Percentiles rank a stretch among this genome's conserved stretches.
Evolutionary conservation across 208 protist species (phyloP).

Genomic region (Acanthamoeba culbertsoni): DNA sequence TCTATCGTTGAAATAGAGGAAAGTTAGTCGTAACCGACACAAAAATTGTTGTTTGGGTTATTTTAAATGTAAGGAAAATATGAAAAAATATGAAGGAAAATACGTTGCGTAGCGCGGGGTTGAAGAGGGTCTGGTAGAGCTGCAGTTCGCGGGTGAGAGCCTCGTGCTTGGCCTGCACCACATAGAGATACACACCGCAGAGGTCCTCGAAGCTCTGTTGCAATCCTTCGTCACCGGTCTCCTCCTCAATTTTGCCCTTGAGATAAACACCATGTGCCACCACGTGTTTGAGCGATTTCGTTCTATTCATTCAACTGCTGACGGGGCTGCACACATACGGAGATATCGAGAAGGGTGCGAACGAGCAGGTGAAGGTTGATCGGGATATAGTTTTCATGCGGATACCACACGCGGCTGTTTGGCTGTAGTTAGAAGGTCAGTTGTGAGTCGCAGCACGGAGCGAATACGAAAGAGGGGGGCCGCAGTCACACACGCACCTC

Average conservation of each 20-base stretch:
- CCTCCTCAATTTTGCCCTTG: not conserved
- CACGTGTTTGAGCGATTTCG: not conserved
- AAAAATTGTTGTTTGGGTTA: too few relatives aligned
- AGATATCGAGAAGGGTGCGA: not conserved
- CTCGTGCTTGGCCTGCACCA: constrained; percentile 34
- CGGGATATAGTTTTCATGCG: constrained; percentile 9
- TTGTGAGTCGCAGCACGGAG: not conserved
- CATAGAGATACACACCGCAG: not conserved
- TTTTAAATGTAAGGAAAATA: not conserved
- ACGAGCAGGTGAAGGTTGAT: constrained; percentile 17
- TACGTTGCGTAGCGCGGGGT: not conserved
- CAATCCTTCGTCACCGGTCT: not conserved
- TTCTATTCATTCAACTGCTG: not conserved
- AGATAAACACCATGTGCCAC: not conserved
- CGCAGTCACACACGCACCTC: not conserved
- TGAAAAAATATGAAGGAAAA: too few relatives aligned
- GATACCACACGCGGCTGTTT: constrained; percentile 26
- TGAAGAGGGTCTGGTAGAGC: constrained; percentile 56
- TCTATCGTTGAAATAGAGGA: too few relatives aligned
- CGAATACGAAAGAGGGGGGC: not conserved
- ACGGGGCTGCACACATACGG: not conserved
- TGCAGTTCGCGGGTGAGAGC: constrained; percentile 4
- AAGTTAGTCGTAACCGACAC: too few relatives aligned
- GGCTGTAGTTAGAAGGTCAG: not conserved
- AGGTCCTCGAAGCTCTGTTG: not conserved